Evolutionary conservation across 352 stramenopile genomes (phyloP).

Genomic region (Phytophthora crassamura): DNA sequence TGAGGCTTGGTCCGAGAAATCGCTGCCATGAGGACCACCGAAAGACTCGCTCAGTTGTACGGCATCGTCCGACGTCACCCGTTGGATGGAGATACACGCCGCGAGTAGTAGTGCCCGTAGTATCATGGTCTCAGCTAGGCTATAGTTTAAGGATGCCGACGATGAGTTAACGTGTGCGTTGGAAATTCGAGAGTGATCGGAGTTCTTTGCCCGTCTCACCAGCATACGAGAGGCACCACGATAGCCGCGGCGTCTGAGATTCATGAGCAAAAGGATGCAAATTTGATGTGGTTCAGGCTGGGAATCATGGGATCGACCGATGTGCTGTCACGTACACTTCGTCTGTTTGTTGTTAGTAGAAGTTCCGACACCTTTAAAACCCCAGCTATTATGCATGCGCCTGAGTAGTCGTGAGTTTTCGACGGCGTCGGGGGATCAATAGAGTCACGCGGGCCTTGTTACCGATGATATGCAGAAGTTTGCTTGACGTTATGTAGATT

Average conservation of each 20-base stretch:
- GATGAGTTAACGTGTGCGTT: not conserved
- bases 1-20: constrained; percentile 31
- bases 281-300: not conserved
- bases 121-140: not conserved
- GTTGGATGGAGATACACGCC: not conserved
- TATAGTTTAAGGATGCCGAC: not conserved
- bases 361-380: not conserved
- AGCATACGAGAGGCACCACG: not conserved
- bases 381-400: no score
- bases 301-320: constrained; percentile 4
- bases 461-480: no score
- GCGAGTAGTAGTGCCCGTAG: constrained; percentile 1
- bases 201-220: constrained; percentile 6
- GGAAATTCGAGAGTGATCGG: constrained; percentile 9
- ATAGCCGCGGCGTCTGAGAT: not conserved
- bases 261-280: not conserved
- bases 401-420: no score
- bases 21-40: constrained; percentile 25
- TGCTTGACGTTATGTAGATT: not conserved
- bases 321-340: constrained; percentile 2
- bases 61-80: constrained; percentile 6
- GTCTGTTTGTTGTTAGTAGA: constrained; percentile 3
- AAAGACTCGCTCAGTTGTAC: constrained; percentile 30
- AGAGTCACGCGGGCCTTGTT: no score
- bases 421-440: no score